phyloP scores from a whole-genome alignment of 2,329 filamentous ascomycete species.

The Didymella pinodella region DNA sequence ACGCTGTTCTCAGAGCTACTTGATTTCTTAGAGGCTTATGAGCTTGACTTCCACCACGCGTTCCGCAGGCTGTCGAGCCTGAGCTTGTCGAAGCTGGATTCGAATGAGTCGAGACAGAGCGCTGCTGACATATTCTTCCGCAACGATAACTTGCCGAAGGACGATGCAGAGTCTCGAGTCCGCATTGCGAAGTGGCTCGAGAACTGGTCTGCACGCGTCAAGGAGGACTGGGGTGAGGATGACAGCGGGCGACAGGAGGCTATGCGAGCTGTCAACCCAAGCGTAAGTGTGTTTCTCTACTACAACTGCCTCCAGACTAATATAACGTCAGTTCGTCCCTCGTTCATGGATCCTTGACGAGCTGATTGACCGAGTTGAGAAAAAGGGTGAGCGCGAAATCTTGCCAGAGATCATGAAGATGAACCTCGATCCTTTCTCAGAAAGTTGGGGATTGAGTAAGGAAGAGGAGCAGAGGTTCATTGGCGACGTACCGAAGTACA shows the following conservation, averaged over 20 bases:
- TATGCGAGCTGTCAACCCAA: conserved; percentile 92
- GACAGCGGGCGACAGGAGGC: conserved; percentile 66
- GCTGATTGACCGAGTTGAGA: conserved; percentile 87
- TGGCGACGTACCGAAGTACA: conserved; percentile 80
- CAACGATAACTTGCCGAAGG: conserved; percentile 63
- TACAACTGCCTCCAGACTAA: not conserved
- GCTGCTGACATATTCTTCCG: conserved; percentile 81
- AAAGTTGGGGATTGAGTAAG: conserved; percentile 72
- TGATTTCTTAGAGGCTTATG: conserved; percentile 79
- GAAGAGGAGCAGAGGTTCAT: conserved; percentile 84
- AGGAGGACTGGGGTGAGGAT: conserved; percentile 76
- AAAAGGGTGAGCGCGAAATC: conserved; percentile 80
- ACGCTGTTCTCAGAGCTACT: conserved; percentile 81
- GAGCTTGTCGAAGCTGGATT: conserved; percentile 68
- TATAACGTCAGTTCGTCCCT: conserved; percentile 72
- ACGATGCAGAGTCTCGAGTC: conserved; percentile 69
- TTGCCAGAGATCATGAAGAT: conserved; percentile 81
- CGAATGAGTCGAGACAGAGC: conserved; percentile 68
- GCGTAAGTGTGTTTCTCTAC: conserved; percentile 52
- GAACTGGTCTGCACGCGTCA: conserved; percentile 74
- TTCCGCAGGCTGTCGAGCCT: conserved; percentile 80
- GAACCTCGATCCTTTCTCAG: conserved; percentile 83
- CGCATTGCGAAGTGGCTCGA: conserved; percentile 80
- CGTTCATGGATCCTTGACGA: conserved; percentile 94
- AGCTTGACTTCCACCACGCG: conserved; percentile 93